These are phyloP conservation scores for Paraconiothyrium sp. DNA, from an alignment of 2,329 filamentous ascomycete species.

Conservation along the genomic window DNA sequence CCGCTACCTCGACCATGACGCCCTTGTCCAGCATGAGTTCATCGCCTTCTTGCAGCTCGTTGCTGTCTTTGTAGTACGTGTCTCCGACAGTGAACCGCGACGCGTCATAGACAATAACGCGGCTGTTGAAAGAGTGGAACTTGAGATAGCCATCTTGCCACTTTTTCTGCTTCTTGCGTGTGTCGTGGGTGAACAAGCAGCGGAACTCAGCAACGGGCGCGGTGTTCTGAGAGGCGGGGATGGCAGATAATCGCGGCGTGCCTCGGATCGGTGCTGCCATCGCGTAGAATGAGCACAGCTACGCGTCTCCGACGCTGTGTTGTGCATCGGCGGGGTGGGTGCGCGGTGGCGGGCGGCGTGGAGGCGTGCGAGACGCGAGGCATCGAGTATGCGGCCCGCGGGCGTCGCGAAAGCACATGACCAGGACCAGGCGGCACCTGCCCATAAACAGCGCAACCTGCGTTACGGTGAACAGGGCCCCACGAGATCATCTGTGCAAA, in stretches of 20 bases:
- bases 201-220: slow-evolving; percentile 82
- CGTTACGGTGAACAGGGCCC: slow-evolving; percentile 2
- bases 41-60: slow-evolving; percentile 79
- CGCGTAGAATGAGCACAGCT: slow-evolving; percentile 10
- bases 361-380: slow-evolving; percentile 21
- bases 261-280: slow-evolving; percentile 41
- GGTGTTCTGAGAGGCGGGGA: slow-evolving; percentile 67
- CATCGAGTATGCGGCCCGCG: slow-evolving; percentile 13
- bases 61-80: slow-evolving; percentile 77
- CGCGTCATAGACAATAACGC: slow-evolving; percentile 89
- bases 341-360: slow-evolving; percentile 14
- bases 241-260: slow-evolving; percentile 37
- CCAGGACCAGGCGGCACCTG: neutral
- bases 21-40: slow-evolving; percentile 81
- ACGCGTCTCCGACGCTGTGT: slow-evolving; percentile 20
- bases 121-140: slow-evolving; percentile 90
- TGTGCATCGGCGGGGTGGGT: slow-evolving; percentile 10
- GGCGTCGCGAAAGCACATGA: slow-evolving; percentile 18
- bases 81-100: slow-evolving; percentile 84
- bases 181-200: slow-evolving; percentile 87
- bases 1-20: slow-evolving; percentile 81
- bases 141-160: slow-evolving; percentile 93
- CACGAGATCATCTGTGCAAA: slow-evolving; percentile 8
- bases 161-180: slow-evolving; percentile 85
- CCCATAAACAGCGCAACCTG: neutral